Base-by-base conservation (phyloP, 2,329 filamentous ascomycete genomes). In the Colletotrichum orchidophilum region DNA sequence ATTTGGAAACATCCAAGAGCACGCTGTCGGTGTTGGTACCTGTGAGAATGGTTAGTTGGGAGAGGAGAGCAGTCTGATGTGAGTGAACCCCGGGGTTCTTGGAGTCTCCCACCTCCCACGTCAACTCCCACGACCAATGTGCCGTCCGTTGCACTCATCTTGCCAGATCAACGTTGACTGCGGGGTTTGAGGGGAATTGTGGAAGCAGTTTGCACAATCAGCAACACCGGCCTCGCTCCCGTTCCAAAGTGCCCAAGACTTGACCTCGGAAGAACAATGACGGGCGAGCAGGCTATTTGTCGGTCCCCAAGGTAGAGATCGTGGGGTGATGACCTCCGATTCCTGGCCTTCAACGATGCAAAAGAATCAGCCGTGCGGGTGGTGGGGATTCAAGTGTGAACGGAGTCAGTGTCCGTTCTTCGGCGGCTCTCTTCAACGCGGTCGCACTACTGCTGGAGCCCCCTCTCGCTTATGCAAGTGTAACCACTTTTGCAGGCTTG, bases 11-110 rank as follows among this genome's bases (percentile, higher is more conserved):
- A 70, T 88, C 84, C 18, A 88, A 79, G 21, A 88, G 78, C 27
- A 87, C 86, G 13, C 85, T 85, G 66, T 88, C 87, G 7, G 86
- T 88, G 73, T 88, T 88, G 57, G 86, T 88, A 29, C 85, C 86
- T 73, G 52, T 11, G 1, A 24, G 15, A 7, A 13, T 12, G 13
- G 35, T 62, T n/a, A 52, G 58, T 64, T 7, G 7, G 8, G 11
- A 49, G 5, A 15, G 6, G 3, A 15, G 13, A 11, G n/a, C 7
- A n/a, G 2, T 27, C 18, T 4, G 9, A 21, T 9, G 24, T 59
- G 7, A 5, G 21, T 21, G 5, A 26, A 27, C 26, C n/a, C 24
- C 11, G 62, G 33, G 3, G 26, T 21, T 46, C n/a, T 9, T 31
- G 33, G 11, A 3, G 12, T 13, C n/a, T 33, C 72, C 63, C 21